Percentiles rank a stretch among this genome's conserved stretches.
Conservation (phyloP, 352 stramenopile species). For the Phytophthora fragariae region DNA sequence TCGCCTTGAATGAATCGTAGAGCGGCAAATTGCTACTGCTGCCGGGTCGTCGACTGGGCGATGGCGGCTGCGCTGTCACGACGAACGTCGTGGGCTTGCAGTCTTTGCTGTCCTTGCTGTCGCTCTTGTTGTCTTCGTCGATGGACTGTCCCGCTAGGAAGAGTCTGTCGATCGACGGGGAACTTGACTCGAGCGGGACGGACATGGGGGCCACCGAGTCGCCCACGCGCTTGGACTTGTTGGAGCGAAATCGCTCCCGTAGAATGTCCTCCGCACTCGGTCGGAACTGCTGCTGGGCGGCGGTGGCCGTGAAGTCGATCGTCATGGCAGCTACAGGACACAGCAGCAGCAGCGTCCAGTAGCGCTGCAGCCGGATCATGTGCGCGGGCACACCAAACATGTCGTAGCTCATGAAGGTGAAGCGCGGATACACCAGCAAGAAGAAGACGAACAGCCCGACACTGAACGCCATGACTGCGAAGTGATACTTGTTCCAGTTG, state of each 20-base stretch:
- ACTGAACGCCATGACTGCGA: conserved; percentile 61
- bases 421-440: conserved; percentile 61
- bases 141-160: conserved; percentile 34
- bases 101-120: conserved; percentile 15
- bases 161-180: conserved; percentile 29
- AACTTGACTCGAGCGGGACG: conserved; percentile 4
- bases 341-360: conserved; percentile 67
- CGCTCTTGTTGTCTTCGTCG: conserved; percentile 26
- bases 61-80: conserved; percentile 25
- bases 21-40: conserved; percentile 30
- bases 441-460: conserved; percentile 72
- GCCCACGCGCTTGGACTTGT: conserved; percentile 28
- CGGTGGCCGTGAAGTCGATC: conserved; percentile 50
- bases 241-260: conserved; percentile 48
- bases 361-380: conserved; percentile 54
- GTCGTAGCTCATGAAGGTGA: conserved; percentile 78
- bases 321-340: conserved; percentile 54
- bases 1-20: conserved; percentile 35
- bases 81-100: conserved; percentile 22
- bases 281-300: conserved; percentile 57
- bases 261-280: conserved; percentile 69
- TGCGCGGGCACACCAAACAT: conserved; percentile 60
- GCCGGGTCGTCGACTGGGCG: conserved; percentile 14
- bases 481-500: conserved; percentile 73
- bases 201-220: conserved; percentile 29